Percentiles rank a stretch among this genome's conserved stretches.
Conservation (phyloP, 2,329 filamentous ascomycete species). For the Pestalotiopsis sp. region DNA sequence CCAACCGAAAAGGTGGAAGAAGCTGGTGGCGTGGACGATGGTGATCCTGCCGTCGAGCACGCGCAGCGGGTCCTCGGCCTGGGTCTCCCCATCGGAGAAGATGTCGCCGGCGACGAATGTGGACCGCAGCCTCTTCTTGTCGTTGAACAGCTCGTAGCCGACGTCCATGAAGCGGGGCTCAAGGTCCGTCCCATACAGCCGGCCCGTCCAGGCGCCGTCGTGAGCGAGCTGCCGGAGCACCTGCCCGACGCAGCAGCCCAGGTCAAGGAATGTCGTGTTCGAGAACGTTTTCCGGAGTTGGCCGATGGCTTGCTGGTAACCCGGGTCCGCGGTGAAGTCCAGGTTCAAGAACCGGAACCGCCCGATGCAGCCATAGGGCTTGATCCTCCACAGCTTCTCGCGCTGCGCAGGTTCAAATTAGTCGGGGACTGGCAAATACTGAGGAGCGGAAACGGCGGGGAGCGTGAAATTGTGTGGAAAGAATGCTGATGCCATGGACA, state of each 20-base stretch:
- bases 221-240: conserved; percentile 6
- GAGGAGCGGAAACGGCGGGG: neutral
- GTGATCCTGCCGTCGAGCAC: conserved; percentile 35
- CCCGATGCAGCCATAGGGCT: conserved; percentile 22
- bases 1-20: conserved; percentile 33
- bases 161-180: conserved; percentile 12
- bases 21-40: conserved; percentile 12
- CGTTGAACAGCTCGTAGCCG: conserved; percentile 14
- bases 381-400: conserved; percentile 48
- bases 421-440: neutral
- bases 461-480: too few relatives aligned
- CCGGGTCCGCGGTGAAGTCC: conserved; percentile 4
- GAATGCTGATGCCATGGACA: too few relatives aligned
- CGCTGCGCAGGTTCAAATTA: conserved; percentile 36
- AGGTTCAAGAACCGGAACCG: conserved; percentile 21
- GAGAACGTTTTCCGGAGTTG: conserved; percentile 43
- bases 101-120: conserved; percentile 13
- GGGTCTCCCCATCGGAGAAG: conserved; percentile 41
- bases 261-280: conserved; percentile 15
- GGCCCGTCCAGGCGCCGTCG: conserved; percentile 2
- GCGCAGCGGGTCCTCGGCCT: neutral
- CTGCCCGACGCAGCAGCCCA: conserved; percentile 16
- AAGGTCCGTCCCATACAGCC: conserved; percentile 12
- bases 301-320: conserved; percentile 20
- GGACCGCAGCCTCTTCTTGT: conserved; percentile 5